Conservation (phyloP, 163 green algal species). For the Prototheca cutis region DNA sequence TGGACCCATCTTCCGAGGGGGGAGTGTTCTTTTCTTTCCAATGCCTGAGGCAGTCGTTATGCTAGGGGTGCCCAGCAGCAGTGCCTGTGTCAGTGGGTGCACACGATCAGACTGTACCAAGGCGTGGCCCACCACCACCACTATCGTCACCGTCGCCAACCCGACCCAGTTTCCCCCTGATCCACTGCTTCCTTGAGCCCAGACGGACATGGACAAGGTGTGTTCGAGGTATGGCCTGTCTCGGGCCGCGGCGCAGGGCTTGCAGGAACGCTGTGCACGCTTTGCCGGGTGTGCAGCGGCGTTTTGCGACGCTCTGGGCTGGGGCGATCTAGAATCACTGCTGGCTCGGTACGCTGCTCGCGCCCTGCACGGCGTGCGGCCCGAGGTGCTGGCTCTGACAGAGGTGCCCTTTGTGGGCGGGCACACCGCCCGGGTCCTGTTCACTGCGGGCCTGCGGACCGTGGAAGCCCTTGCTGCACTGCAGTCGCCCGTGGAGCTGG, state of each 20-base stretch:
- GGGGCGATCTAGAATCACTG: conserved; percentile 62
- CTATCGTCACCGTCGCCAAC: too few species aligned
- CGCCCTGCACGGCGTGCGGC: conserved; percentile 49
- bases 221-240: conserved; percentile 39
- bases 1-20: background rate
- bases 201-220: conserved; percentile 40
- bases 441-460: conserved; percentile 59
- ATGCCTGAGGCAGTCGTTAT: too few species aligned
- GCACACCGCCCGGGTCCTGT: conserved; percentile 66
- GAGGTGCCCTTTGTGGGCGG: conserved; percentile 49
- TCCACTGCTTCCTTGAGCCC: too few species aligned
- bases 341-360: conserved; percentile 61
- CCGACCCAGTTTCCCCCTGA: too few species aligned
- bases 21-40: too few species aligned
- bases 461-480: background rate
- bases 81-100: too few species aligned
- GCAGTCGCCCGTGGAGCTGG: background rate
- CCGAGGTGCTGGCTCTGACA: conserved; percentile 66
- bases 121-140: too few species aligned
- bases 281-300: conserved; percentile 66
- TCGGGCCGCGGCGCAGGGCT: conserved; percentile 35
- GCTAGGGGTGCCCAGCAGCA: too few species aligned
- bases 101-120: too few species aligned
- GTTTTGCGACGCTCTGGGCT: conserved; percentile 80
- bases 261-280: conserved; percentile 61